Conservation (phyloP, 306 rosid genomes). For the Sophora flavescens region DNA sequence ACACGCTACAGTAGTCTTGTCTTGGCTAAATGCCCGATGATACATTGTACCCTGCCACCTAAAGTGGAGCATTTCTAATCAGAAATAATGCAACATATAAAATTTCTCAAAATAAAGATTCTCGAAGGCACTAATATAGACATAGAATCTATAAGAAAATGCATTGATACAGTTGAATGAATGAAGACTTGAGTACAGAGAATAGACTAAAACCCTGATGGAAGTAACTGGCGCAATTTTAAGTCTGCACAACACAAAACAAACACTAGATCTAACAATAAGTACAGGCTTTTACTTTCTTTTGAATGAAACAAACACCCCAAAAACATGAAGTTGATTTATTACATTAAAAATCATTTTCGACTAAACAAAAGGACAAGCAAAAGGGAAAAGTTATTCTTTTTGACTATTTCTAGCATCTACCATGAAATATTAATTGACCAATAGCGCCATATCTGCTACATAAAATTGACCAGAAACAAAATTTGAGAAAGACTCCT, state of each 20-base stretch:
- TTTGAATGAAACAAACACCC: constrained; percentile 46
- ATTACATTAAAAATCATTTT: constrained; percentile 47
- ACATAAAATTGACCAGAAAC: constrained; percentile 52
- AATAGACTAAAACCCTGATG: constrained; percentile 37
- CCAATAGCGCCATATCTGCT: constrained; percentile 44
- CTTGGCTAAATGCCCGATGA: background rate
- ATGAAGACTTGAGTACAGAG: constrained; percentile 13
- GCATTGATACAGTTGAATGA: constrained; percentile 34
- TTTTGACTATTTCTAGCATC: constrained; percentile 45
- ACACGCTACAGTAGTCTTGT: background rate
- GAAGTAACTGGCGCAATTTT: constrained; percentile 27
- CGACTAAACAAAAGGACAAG: constrained; percentile 39
- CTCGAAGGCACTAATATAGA: background rate
- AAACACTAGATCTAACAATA: constrained; percentile 38
- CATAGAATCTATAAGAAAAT: constrained; percentile 28
- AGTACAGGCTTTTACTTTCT: constrained; percentile 49
- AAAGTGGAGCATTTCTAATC: background rate
- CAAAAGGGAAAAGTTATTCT: constrained; percentile 38
- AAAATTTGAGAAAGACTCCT: constrained; percentile 46
- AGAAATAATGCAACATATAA: background rate
- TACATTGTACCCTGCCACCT: background rate
- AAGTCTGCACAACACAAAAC: constrained; percentile 37
- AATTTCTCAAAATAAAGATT: too few species aligned
- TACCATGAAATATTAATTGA: constrained; percentile 41
- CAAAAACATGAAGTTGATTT: constrained; percentile 42